Evolutionary conservation across 345 rosid genomes (phyloP), one percentile per base, ranked within the genome.

Genomic region (Excoecaria agallocha): DNA sequence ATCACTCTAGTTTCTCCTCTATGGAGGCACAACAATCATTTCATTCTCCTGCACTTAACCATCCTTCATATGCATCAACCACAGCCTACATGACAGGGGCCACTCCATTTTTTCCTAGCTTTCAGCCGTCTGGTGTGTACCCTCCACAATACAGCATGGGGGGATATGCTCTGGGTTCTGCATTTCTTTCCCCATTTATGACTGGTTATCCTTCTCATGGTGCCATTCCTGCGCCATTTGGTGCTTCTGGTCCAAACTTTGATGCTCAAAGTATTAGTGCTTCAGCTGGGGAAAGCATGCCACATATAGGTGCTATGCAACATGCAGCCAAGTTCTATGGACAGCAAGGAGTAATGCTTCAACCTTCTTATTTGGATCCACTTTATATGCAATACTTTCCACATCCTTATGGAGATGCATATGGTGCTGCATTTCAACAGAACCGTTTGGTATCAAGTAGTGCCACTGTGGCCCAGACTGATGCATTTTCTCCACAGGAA

Each of bases 251-350:
- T 55, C 75, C 66, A 77, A 57, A 35, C 22, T 70, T 54, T 77
- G 75, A 71, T 46, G 58, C 66, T 43, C 69, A 51, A 66, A 12
- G 49, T 57, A 70, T 76, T 61, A 80, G 78, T 72, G 70, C 74
- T 79, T 76, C 86, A 63, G 73, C 82, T 3, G 87, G 89, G 25
- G 89, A 75, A 64, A 79, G 63, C 45, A 75, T 73, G 66, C 74
- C 79, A 38, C 82, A 82, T 77, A 20, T 79, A 49, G 83, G 87
- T 12, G 84, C 77, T 77, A 43, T 83, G 51, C 87, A 77, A 63
- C 88, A 86, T 72, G 70, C 78, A 50, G 81, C 76, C 69, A 87
- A 82, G 77, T 71, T 82, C 43, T 88, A 86, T 68, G 90, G 85
- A 66, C 92, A 86, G 13, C 88, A 82, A 35, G 87, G 85, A 50